Percentiles rank a stretch among this genome's conserved stretches.
Conservation (phyloP, 2,329 filamentous ascomycete genomes). For the Colletotrichum neosansevieriae region DNA sequence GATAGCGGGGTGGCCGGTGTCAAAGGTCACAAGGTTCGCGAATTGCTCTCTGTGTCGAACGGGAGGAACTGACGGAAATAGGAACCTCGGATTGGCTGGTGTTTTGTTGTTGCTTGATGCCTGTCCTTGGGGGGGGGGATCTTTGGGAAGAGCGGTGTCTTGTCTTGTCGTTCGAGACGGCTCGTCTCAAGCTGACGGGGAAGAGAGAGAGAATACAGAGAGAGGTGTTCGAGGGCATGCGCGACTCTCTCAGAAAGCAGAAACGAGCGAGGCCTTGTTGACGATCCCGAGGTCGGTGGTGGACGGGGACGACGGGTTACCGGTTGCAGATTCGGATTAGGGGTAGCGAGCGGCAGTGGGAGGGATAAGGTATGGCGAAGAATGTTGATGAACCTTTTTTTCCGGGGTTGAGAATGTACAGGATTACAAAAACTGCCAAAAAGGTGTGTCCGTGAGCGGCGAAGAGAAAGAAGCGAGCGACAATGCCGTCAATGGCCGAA, state of each 20-base stretch:
- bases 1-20: slow-evolving; percentile 29
- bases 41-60: slow-evolving; percentile 18
- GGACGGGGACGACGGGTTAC: neutral
- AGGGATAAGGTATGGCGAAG: slow-evolving; percentile 13
- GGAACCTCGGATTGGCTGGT: slow-evolving; percentile 3
- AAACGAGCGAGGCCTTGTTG: slow-evolving; percentile 21
- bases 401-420: slow-evolving; percentile 1
- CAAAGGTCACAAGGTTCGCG: slow-evolving; percentile 26
- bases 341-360: slow-evolving; percentile 10
- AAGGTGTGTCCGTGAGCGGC: slow-evolving; percentile 17
- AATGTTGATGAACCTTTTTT: slow-evolving; percentile 22
- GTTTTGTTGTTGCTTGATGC: neutral
- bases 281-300: slow-evolving; percentile 12
- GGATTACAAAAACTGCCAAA: slow-evolving; percentile 10
- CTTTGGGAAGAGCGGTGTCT: neutral
- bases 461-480: slow-evolving; percentile 22
- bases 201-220: too few species aligned
- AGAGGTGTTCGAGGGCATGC: neutral
- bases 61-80: slow-evolving; percentile 2
- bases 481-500: slow-evolving; percentile 11
- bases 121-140: neutral
- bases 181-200: slow-evolving; percentile 1
- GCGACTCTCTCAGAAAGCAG: neutral
- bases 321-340: slow-evolving; percentile 14
- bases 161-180: neutral